Evolutionary conservation across 257 asterid genomes (phyloP), one percentile per base, ranked within the genome.

Genomic region (Ehretia macrophylla): DNA sequence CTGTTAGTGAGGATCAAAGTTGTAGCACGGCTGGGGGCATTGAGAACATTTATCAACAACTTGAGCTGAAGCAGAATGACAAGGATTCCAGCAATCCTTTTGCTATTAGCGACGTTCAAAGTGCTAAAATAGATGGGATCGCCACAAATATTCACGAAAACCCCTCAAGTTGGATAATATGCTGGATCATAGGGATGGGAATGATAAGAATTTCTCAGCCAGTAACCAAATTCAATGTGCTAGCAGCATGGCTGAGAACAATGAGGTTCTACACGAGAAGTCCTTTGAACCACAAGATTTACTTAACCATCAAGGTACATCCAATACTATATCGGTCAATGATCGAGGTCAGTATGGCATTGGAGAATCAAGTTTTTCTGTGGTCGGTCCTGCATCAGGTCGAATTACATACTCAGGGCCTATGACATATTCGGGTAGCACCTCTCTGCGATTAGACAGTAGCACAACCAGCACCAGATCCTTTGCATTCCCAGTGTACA

Each of bases 401-500:
- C 71, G 72, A 45, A 68, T 81, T 32, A 69, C 85, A 39, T 79
- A 65, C 69, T 84, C 99, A 0, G 97, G 93, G 52, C 91, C 87
- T 14, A 74, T 85, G 32, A 66, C 92, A 8, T 60, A 47, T 65
- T 83, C 97, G 0, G 96, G 97, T 16, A 93, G 88, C 81, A 48
- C 75, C 40, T 93, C 99, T 59, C 79, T 78, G 71, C 87, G 97
- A 51, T 93, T 97, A 0, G 99, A 93, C 52, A 84, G 90, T 78
- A 93, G 99, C 72, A 69, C 99, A 13, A 77, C 97, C 51, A 93
- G 97, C 27, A 65, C 80, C 17, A 77, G 90, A 46, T 93, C 99
- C 48, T 93, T 89, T 52, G 97, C 96, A 16, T 93, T 93, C 73
- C 99, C 99, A 62, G 63, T 89, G 99, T 93, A 87, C 65, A 32